These are phyloP conservation scores for Jamesozyma jinghongensis DNA, from an alignment of 805 yeast species.

Conservation along the genomic window DNA sequence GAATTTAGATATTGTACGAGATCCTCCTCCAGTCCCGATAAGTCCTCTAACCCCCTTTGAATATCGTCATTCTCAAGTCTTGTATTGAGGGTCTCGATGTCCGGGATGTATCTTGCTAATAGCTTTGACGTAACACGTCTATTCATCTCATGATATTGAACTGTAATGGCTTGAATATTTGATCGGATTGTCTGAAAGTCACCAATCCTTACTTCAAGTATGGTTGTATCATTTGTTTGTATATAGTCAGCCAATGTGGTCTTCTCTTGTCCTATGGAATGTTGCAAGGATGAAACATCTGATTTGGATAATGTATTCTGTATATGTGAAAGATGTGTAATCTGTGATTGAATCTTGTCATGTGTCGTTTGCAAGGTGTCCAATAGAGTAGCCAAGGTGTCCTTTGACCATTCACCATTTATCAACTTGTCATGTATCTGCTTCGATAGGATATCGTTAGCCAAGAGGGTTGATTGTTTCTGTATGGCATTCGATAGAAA, in stretches of 20 bases:
- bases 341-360: constrained; percentile 27
- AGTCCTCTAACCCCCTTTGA: constrained; percentile 7
- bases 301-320: constrained; percentile 30
- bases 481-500: constrained; percentile 39
- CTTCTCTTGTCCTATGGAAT: too few relatives aligned
- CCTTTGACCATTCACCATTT: constrained; percentile 18
- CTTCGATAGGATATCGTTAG: constrained; percentile 21
- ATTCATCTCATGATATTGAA: constrained; percentile 24
- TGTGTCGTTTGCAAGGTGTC: constrained; percentile 7
- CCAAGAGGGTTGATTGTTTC: constrained; percentile 39
- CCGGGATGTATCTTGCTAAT: too few relatives aligned
- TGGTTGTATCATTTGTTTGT: constrained; percentile 30
- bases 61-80: too few relatives aligned
- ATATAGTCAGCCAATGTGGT: constrained; percentile 39
- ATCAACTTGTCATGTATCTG: constrained; percentile 27
- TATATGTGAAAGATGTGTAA: constrained; percentile 30
- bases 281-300: constrained; percentile 3
- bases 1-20: constrained; percentile 61
- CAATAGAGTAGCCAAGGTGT: constrained; percentile 16
- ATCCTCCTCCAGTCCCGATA: constrained; percentile 41
- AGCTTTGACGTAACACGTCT: constrained; percentile 23
- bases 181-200: constrained; percentile 26
- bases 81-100: too few relatives aligned
- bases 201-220: constrained; percentile 25
- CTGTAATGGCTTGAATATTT: constrained; percentile 25